Conservation (phyloP, 164 flowering plant species). For the Aristolochia fimbriata region DNA sequence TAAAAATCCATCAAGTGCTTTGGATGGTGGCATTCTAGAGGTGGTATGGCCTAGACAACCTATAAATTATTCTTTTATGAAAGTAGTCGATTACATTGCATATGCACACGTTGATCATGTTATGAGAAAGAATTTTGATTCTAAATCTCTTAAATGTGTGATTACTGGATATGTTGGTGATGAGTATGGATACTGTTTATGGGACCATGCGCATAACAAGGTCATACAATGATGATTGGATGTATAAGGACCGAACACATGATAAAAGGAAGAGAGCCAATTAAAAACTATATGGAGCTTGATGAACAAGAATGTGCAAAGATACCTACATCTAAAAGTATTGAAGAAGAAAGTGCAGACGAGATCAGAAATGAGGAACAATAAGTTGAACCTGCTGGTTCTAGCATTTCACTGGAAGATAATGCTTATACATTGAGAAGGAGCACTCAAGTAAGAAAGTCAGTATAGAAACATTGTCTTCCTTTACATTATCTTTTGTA, state of each 20-base stretch:
- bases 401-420: background rate
- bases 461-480: background rate
- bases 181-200: no score
- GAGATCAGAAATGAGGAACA: background rate
- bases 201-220: background rate
- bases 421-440: background rate
- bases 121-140: background rate
- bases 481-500: background rate
- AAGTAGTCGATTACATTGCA: background rate
- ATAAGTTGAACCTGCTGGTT: background rate
- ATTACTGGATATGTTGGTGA: background rate
- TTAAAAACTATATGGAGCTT: no score
- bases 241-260: background rate
- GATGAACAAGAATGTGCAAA: background rate
- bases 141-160: background rate
- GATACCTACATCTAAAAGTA: background rate
- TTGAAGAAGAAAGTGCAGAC: background rate
- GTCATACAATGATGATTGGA: background rate
- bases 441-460: no score
- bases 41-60: background rate
- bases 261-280: background rate
- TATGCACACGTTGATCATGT: background rate
- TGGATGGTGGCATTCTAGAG: background rate
- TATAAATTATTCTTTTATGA: background rate
- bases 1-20: background rate